Percentiles rank a stretch among this genome's conserved stretches.
phyloP scores from a whole-genome alignment of 106 monocot genomes.

The Acorus calamus region DNA sequence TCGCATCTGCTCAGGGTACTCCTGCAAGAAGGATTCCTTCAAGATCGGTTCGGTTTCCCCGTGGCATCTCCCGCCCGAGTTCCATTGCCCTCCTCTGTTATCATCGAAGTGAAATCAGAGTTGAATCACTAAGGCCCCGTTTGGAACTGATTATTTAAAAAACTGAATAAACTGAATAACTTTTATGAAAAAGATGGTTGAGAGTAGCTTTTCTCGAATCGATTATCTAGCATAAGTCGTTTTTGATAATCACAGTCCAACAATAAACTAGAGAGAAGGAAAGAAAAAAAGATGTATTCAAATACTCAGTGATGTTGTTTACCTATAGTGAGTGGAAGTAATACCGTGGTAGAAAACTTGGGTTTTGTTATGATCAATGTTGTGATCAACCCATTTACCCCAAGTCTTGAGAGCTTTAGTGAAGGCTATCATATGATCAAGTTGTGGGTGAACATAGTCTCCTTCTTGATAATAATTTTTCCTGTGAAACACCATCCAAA shows the following conservation, averaged over 20 bases:
- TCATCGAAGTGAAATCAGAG: not conserved
- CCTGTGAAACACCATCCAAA: constrained; percentile 24
- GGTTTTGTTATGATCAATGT: constrained; percentile 65
- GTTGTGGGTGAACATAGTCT: constrained; percentile 53
- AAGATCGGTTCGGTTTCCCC: constrained; percentile 77
- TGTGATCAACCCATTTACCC: constrained; percentile 79
- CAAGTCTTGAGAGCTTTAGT: constrained; percentile 74
- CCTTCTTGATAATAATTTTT: constrained; percentile 91
- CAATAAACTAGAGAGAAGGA: too few relatives aligned
- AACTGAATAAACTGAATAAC: too few relatives aligned
- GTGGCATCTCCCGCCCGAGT: constrained; percentile 85
- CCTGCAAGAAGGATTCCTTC: constrained; percentile 36
- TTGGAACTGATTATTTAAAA: too few relatives aligned
- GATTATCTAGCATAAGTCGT: too few relatives aligned
- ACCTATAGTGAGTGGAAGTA: constrained; percentile 90
- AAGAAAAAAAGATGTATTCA: too few relatives aligned
- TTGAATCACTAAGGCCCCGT: too few relatives aligned
- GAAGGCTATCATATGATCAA: constrained; percentile 66
- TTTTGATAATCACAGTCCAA: too few relatives aligned
- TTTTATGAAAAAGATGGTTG: too few relatives aligned
- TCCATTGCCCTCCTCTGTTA: constrained; percentile 82
- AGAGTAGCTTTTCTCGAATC: too few relatives aligned
- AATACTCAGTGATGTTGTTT: not conserved
- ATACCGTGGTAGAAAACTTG: constrained; percentile 79
- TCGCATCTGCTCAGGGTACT: constrained; percentile 80